Conservation (phyloP, 306 rosid species). For the Trifolium dubium region DNA sequence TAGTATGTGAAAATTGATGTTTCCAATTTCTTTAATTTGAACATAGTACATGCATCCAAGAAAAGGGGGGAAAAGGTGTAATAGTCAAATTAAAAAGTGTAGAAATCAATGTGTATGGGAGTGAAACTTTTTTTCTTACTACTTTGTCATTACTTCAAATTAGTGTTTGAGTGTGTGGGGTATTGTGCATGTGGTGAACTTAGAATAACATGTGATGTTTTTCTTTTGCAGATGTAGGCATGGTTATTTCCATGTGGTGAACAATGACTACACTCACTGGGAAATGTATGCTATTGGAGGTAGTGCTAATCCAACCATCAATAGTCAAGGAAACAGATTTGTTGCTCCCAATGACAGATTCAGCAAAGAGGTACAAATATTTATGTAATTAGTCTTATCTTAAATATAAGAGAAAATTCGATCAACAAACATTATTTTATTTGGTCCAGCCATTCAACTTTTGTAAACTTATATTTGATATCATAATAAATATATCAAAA, state of each 20-base stretch:
- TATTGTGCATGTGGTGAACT: constrained; percentile 8
- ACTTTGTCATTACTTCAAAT: background rate
- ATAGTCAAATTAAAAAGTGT: constrained; percentile 8
- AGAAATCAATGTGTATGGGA: constrained; percentile 18
- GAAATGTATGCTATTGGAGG: constrained; percentile 99
- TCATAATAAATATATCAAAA: no score
- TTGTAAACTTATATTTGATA: no score
- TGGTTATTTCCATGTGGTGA: constrained; percentile 97
- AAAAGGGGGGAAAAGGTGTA: background rate
- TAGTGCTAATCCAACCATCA: constrained; percentile 91
- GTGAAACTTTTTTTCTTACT: background rate
- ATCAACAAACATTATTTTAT: no score
- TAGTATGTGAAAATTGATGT: background rate
- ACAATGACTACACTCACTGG: constrained; percentile 99
- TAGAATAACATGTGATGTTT: constrained; percentile 20
- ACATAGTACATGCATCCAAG: background rate
- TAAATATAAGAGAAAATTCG: no score
- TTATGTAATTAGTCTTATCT: no score
- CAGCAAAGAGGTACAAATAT: constrained; percentile 79
- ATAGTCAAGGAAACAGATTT: constrained; percentile 96
- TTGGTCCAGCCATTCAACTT: no score
- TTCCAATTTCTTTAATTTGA: background rate
- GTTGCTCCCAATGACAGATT: constrained; percentile 72
- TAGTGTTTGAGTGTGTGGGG: constrained; percentile 34
- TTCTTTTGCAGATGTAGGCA: constrained; percentile 75